These are phyloP conservation scores for Rhododendron kiyosumense DNA, from an alignment of 148 eudicot genomes.

Conservation along the genomic window DNA sequence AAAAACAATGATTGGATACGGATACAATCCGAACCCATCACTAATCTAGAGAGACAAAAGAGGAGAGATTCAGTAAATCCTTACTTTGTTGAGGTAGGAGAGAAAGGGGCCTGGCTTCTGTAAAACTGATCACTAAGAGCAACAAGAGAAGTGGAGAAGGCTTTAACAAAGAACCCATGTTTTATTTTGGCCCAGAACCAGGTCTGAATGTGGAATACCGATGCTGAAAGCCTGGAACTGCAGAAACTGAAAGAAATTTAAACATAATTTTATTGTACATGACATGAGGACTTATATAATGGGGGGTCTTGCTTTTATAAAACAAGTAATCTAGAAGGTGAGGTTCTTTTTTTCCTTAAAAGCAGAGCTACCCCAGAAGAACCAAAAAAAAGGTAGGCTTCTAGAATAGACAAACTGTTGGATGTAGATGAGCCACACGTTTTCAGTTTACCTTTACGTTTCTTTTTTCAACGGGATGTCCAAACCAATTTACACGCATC, in stretches of 20 bases:
- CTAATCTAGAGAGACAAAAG: not conserved
- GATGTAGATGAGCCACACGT: not conserved
- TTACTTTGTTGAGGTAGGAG: slow-evolving; percentile 21
- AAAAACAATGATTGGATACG: not conserved
- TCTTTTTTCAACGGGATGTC: not conserved
- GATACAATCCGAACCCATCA: not conserved
- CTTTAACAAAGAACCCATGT: slow-evolving; percentile 13
- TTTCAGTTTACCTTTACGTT: not conserved
- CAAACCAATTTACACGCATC: not conserved
- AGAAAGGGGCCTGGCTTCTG: slow-evolving; percentile 23
- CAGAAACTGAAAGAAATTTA: not conserved
- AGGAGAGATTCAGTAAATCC: not conserved
- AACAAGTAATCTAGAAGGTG: slow-evolving; percentile 3
- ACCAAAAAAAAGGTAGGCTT: not conserved
- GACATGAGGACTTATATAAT: not conserved
- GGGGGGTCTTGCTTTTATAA: not conserved
- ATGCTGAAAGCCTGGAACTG: not conserved
- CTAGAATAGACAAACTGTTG: not conserved
- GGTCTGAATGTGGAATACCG: not conserved
- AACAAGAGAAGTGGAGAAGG: not conserved
- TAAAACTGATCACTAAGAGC: slow-evolving; percentile 6
- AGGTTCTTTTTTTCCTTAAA: not conserved
- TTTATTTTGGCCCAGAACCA: not conserved
- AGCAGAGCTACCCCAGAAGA: too few relatives aligned
- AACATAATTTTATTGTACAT: not conserved